Conservation (phyloP, 2,329 filamentous ascomycete species). For the Penicillium decumbens region DNA sequence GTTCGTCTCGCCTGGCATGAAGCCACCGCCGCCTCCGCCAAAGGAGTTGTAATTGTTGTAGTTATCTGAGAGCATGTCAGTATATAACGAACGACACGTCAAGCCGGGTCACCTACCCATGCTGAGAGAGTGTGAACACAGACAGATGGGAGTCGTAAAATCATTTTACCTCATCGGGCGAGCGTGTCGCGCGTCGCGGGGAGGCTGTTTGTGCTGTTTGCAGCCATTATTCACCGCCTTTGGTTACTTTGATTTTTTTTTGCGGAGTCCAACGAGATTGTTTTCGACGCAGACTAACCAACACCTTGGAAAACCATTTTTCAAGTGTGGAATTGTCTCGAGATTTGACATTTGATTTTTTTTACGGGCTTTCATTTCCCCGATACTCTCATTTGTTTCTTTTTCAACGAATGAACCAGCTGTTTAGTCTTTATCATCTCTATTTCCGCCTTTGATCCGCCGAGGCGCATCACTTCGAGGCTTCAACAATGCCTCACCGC, state of each 20-base stretch:
- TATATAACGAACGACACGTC: too few species aligned
- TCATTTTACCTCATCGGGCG: conserved; percentile 38
- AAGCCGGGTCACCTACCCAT: conserved; percentile 28
- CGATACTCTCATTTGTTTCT: background rate
- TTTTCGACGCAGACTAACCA: background rate
- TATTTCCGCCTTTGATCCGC: conserved; percentile 9
- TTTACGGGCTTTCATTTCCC: background rate
- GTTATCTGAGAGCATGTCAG: conserved; percentile 27
- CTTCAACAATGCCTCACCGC: conserved; percentile 61
- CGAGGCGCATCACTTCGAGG: conserved; percentile 8
- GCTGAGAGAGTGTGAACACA: conserved; percentile 12
- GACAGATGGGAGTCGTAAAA: conserved; percentile 9
- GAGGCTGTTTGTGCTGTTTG: conserved; percentile 28
- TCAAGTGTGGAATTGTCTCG: conserved; percentile 8
- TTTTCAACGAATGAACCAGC: conserved; percentile 3
- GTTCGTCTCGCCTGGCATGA: conserved; percentile 52
- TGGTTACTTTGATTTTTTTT: conserved; percentile 20
- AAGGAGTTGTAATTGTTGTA: conserved; percentile 32
- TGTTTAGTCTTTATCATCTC: conserved; percentile 10
- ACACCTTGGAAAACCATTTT: conserved; percentile 8
- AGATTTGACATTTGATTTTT: background rate
- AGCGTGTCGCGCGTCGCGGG: conserved; percentile 39
- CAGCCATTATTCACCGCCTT: conserved; percentile 14
- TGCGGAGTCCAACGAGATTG: conserved; percentile 7
- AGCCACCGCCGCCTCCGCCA: conserved; percentile 54